Evolutionary conservation across 192 early-diverging fungal genomes (phyloP).

Genomic region (Allomyces macrogynus): DNA sequence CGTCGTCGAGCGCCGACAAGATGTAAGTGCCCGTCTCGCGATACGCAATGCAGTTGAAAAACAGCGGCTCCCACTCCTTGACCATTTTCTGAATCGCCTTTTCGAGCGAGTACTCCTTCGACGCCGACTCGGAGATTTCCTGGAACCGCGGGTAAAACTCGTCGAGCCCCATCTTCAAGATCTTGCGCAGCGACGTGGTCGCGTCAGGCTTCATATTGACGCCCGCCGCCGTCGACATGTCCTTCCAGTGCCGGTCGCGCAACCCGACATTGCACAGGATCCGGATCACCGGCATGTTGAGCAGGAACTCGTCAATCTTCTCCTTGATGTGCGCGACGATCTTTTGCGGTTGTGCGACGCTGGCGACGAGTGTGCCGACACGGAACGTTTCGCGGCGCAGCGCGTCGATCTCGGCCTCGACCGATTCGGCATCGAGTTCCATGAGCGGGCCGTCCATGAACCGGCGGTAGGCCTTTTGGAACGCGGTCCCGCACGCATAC

Average conservation of each 20-base stretch:
- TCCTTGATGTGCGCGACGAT: conserved; percentile 89
- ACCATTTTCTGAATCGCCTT: conserved; percentile 79
- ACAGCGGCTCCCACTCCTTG: conserved; percentile 79
- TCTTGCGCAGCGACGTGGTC: conserved; percentile 77
- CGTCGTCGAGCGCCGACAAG: conserved; percentile 93
- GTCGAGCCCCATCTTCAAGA: conserved; percentile 83
- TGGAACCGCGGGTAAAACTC: conserved; percentile 65
- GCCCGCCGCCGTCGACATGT: conserved; percentile 64
- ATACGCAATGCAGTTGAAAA: conserved; percentile 75
- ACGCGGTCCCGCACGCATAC: conserved; percentile 75
- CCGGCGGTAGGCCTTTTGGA: conserved; percentile 61
- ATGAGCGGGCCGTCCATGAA: conserved; percentile 62
- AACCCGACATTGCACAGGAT: conserved; percentile 92
- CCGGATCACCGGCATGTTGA: conserved; percentile 53
- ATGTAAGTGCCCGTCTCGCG: conserved; percentile 94
- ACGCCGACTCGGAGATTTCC: conserved; percentile 76
- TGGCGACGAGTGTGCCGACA: conserved; percentile 75
- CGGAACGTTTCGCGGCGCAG: conserved; percentile 62
- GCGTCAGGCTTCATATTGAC: conserved; percentile 39
- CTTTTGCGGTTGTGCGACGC: conserved; percentile 84
- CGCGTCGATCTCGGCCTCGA: conserved; percentile 72
- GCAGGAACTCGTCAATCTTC: conserved; percentile 52
- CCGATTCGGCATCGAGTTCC: conserved; percentile 59
- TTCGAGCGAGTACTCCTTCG: conserved; percentile 98
- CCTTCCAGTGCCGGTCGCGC: conserved; percentile 91